Evolutionary conservation across 2,329 filamentous ascomycete species (phyloP).

Genomic region (Aureobasidium pullulans): DNA sequence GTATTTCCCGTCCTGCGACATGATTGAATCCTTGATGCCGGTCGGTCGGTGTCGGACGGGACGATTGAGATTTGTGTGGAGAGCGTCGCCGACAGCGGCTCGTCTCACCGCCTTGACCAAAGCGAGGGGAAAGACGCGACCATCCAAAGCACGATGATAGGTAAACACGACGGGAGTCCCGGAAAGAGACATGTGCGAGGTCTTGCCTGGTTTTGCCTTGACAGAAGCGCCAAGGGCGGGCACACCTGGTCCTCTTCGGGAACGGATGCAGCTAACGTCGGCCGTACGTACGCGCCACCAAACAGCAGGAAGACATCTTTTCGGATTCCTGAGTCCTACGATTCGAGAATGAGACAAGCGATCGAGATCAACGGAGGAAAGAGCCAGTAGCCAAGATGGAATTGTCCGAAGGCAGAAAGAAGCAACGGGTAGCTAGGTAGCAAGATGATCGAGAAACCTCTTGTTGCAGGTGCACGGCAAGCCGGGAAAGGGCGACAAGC

Average conservation of each 20-base stretch:
- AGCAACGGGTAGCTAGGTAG: too few species aligned
- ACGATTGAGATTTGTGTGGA: neutral
- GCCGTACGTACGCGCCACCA: neutral
- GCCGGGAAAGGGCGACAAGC: neutral
- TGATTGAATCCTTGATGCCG: neutral
- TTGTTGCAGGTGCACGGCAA: too few species aligned
- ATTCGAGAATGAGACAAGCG: too few species aligned
- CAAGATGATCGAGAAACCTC: too few species aligned
- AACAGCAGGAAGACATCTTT: neutral
- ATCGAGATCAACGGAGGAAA: too few species aligned
- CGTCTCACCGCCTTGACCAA: neutral
- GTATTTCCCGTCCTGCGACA: too few species aligned
- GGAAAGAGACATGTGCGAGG: neutral
- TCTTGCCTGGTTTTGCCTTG: neutral
- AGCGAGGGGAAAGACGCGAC: neutral
- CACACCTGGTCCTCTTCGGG: neutral
- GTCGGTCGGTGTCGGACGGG: neutral
- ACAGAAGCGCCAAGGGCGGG: constrained; percentile 5
- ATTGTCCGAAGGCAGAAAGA: too few species aligned
- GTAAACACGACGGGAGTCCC: neutral
- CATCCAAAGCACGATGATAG: neutral
- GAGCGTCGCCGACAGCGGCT: neutral
- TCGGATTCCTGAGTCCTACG: too few species aligned
- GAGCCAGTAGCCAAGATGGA: too few species aligned
- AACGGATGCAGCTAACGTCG: constrained; percentile 9